Base-by-base conservation (phyloP, 106 monocot species). In the Acorus calamus region DNA sequence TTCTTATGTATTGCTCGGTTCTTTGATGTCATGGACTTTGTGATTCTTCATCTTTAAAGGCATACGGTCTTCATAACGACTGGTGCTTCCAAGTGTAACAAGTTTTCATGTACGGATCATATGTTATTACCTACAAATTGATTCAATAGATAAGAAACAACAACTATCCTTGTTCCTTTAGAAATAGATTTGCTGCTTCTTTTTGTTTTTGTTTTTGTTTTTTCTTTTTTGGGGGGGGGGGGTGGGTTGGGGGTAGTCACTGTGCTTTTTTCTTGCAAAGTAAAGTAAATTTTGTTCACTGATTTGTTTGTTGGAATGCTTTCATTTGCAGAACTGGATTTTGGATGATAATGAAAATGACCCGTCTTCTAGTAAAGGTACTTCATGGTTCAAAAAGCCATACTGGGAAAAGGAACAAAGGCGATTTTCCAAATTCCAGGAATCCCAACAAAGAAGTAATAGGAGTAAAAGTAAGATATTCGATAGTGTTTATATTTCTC, bases 341-440 rank as follows among this genome's bases (percentile, higher is more conserved):
- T 72, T 71, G 61, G 83, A 86, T 60, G 70, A 69, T 52, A 62
- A 75, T 46, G 46, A 14, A 7, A 56, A 65, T 66, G 14, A 9
- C 5, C 13, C 11, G 11, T 47, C 66, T 42, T 53, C 73, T 50
- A 45, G 6, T 49, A 8, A 45, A 55, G 73, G 66, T 46, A 51
- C 81, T 28, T 59, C 86, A 76, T 92, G 91, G 91, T 84, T 84
- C 67, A 76, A 76, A 73, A 71, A 62, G 53, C 81, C 75, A 67
- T 71, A 71, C 66, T 83, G 86, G 83, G 62, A 73, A 91, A 59
- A 57, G 76, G 65, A 66, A 44, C 76, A 45, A 86, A 61, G 44
- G 63, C 66, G 55, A 68, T 79, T 61, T 73, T 81, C 69, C 66
- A 11, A 44, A 66, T 68, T 63, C 28, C 73, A 70, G 59, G 79